A percentile compares a stretch with the other conserved stretches of the same genome.
phyloP scores from a whole-genome alignment of 1,139 yeast genomes.

The Geotrichum citri-aurantii region DNA sequence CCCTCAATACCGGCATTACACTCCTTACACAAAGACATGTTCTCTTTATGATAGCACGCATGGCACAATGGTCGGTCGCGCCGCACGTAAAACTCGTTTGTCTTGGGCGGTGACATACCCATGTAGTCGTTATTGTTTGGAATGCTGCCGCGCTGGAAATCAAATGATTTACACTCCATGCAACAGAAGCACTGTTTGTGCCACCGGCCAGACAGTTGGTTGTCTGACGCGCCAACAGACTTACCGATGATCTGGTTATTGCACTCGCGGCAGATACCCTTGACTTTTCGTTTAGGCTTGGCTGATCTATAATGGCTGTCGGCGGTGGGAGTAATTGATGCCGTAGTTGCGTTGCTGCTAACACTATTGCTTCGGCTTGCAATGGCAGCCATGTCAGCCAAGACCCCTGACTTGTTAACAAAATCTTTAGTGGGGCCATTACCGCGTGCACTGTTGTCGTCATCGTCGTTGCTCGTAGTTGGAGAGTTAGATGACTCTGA shows the following conservation, averaged over 20 bases:
- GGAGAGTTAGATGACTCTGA: not conserved
- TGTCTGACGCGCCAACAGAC: slow-evolving; percentile 72
- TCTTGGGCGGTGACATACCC: slow-evolving; percentile 20
- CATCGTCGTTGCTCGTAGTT: not conserved
- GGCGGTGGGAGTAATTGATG: not conserved
- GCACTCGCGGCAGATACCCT: slow-evolving; percentile 44
- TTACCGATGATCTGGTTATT: slow-evolving; percentile 43
- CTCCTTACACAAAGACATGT: slow-evolving; percentile 64
- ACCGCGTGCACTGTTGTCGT: not conserved
- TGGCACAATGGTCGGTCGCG: slow-evolving; percentile 77
- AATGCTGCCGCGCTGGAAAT: slow-evolving; percentile 16
- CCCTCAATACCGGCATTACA: slow-evolving; percentile 86
- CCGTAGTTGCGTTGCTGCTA: not conserved
- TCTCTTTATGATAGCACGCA: slow-evolving; percentile 68
- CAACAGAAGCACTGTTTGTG: slow-evolving; percentile 83
- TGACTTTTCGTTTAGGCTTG: not conserved
- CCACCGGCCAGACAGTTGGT: slow-evolving; percentile 90
- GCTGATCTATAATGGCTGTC: not conserved
- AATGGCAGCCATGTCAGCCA: not conserved
- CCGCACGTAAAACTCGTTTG: slow-evolving; percentile 68
- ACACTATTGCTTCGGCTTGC: not conserved
- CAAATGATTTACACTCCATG: slow-evolving; percentile 46
- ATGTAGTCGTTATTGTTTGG: slow-evolving; percentile 34
- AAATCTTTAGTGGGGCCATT: not conserved
- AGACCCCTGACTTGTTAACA: not conserved